Percentiles rank a stretch among this genome's conserved stretches.
These are phyloP conservation scores for Penicillium capsulatum DNA, from an alignment of 2,329 filamentous ascomycete genomes.

Conservation along the genomic window DNA sequence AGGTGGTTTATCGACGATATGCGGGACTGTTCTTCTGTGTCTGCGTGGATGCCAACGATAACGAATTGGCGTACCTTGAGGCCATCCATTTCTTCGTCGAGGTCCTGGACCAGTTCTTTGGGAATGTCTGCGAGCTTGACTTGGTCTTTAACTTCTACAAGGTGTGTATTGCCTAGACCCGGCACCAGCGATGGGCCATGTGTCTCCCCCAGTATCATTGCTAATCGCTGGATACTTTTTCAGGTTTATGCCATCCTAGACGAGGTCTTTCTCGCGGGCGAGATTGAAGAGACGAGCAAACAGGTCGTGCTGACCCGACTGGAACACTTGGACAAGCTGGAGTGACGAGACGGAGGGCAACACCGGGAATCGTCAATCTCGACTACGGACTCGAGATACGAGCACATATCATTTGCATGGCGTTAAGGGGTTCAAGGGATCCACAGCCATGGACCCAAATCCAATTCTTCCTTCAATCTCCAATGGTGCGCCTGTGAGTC, in stretches of 20 bases:
- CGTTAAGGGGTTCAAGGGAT: slow-evolving; percentile 12
- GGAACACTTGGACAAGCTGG: slow-evolving; percentile 94
- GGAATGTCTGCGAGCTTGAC: slow-evolving; percentile 97
- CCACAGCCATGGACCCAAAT: background rate
- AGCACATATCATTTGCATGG: slow-evolving; percentile 20
- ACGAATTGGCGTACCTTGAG: slow-evolving; percentile 93
- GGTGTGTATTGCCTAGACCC: slow-evolving; percentile 39
- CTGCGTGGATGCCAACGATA: slow-evolving; percentile 98
- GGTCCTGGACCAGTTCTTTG: slow-evolving; percentile 96
- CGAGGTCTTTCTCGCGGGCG: slow-evolving; percentile 94
- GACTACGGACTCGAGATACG: slow-evolving; percentile 10
- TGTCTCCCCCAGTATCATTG: too few species aligned
- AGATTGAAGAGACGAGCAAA: slow-evolving; percentile 98
- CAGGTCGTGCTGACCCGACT: slow-evolving; percentile 91
- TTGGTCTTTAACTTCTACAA: slow-evolving; percentile 72
- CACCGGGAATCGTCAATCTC: background rate
- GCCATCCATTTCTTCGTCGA: slow-evolving; percentile 99
- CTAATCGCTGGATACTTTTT: too few species aligned
- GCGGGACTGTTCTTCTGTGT: slow-evolving; percentile 98
- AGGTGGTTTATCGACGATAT: slow-evolving; percentile 96
- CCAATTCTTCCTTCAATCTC: background rate
- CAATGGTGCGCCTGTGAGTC: too few species aligned
- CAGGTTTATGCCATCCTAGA: slow-evolving; percentile 96
- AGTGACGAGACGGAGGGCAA: slow-evolving; percentile 50
- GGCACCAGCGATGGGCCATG: too few species aligned